phyloP scores from a whole-genome alignment of 2,329 filamentous ascomycete species.

The Metarhizium rileyi region DNA sequence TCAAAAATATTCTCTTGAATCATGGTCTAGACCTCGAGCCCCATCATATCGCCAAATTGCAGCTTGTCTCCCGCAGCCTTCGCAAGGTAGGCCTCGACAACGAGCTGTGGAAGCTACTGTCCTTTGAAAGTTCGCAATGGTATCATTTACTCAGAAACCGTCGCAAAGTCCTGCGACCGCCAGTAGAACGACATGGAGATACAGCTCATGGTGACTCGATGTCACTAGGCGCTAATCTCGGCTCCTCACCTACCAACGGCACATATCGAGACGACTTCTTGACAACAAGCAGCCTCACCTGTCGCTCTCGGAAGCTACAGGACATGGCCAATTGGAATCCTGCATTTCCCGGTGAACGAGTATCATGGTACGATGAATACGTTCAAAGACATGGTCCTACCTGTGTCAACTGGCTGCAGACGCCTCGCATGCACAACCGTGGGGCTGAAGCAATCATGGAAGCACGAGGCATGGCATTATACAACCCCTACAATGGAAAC shows the following conservation, averaged over 20 bases:
- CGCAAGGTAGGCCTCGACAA: slow-evolving; percentile 62
- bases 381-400: slow-evolving; percentile 70
- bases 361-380: slow-evolving; percentile 85
- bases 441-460: slow-evolving; percentile 44
- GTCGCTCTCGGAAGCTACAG: slow-evolving; percentile 24
- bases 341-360: slow-evolving; percentile 56
- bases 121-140: slow-evolving; percentile 61
- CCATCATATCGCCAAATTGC: slow-evolving; percentile 47
- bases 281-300: background rate
- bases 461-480: slow-evolving; percentile 63
- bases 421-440: slow-evolving; percentile 37
- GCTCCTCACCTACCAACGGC: background rate
- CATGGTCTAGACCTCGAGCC: slow-evolving; percentile 24
- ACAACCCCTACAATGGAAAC: slow-evolving; percentile 42
- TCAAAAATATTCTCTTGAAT: background rate
- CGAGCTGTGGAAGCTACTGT: slow-evolving; percentile 65
- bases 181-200: slow-evolving; percentile 3
- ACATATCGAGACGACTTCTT: background rate
- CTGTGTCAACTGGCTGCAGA: slow-evolving; percentile 67
- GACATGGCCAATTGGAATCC: slow-evolving; percentile 78
- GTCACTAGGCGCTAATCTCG: slow-evolving; percentile 1
- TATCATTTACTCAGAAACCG: slow-evolving; percentile 47
- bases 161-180: slow-evolving; percentile 22
- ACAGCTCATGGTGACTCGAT: slow-evolving; percentile 6
- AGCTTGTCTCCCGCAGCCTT: slow-evolving; percentile 59